Conservation (phyloP, 2,329 filamentous ascomycete genomes). For the Fusarium aywerte region DNA sequence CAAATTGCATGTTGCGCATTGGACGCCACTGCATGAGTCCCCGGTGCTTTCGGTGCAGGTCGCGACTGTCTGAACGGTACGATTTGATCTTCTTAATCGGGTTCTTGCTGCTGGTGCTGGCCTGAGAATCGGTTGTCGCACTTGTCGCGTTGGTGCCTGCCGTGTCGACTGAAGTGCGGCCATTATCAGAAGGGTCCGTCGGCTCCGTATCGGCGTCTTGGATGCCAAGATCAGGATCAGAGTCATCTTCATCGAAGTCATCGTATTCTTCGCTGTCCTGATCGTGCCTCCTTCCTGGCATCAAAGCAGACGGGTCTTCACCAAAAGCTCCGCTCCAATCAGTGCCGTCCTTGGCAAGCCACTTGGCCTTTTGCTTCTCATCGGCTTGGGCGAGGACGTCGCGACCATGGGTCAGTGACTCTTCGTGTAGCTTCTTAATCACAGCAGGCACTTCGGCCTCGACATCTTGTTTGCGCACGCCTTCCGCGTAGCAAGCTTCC, state of each 20-base stretch:
- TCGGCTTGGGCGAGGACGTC: slow-evolving; percentile 81
- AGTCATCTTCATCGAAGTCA: slow-evolving; percentile 53
- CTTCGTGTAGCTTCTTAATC: slow-evolving; percentile 81
- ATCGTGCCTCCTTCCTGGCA: slow-evolving; percentile 51
- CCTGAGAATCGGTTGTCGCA: slow-evolving; percentile 48
- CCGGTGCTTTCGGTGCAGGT: slow-evolving; percentile 85
- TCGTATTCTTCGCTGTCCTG: slow-evolving; percentile 54
- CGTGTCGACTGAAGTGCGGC: slow-evolving; percentile 55
- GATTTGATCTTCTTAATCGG: slow-evolving; percentile 69
- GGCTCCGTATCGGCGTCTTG: slow-evolving; percentile 61
- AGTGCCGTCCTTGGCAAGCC: slow-evolving; percentile 81
- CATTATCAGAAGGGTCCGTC: slow-evolving; percentile 46
- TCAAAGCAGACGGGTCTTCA: slow-evolving; percentile 70
- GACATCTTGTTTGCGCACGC: slow-evolving; percentile 79
- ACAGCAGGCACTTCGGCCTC: slow-evolving; percentile 76
- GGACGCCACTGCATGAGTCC: slow-evolving; percentile 97
- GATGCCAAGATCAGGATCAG: slow-evolving; percentile 67
- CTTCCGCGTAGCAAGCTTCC: slow-evolving; percentile 91
- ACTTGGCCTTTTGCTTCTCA: slow-evolving; percentile 78
- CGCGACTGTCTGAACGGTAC: slow-evolving; percentile 74
- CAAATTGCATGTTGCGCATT: slow-evolving; percentile 85
- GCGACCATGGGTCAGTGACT: slow-evolving; percentile 80
- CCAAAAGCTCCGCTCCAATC: slow-evolving; percentile 92
- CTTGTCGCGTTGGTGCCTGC: slow-evolving; percentile 46
- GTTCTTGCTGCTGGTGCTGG: slow-evolving; percentile 58